phyloP scores from a whole-genome alignment of 2,329 filamentous ascomycete genomes.

The Didymella pomorum region DNA sequence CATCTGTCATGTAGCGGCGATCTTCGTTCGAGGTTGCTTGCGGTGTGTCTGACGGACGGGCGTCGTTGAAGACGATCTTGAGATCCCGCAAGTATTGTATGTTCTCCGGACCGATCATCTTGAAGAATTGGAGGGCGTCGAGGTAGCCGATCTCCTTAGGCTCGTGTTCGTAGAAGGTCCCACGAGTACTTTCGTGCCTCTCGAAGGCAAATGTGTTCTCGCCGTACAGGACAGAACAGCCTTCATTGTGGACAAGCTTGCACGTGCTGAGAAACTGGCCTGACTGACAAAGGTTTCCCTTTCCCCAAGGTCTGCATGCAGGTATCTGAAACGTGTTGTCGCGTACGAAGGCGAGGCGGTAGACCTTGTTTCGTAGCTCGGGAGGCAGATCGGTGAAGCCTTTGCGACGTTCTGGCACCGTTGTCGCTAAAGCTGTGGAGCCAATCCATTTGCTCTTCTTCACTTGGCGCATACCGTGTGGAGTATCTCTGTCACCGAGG shows the following conservation, averaged over 20 bases:
- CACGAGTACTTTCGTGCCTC: slow-evolving; percentile 49
- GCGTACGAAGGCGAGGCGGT: slow-evolving; percentile 54
- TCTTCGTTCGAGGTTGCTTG: slow-evolving; percentile 50
- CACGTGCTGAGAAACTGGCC: slow-evolving; percentile 58
- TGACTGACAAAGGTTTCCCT: slow-evolving; percentile 51
- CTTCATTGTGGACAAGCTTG: slow-evolving; percentile 56
- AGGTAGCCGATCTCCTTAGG: slow-evolving; percentile 59
- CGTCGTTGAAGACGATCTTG: slow-evolving; percentile 57
- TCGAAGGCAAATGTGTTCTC: slow-evolving; percentile 59
- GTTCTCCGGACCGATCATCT: slow-evolving; percentile 58
- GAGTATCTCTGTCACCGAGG: slow-evolving; percentile 16
- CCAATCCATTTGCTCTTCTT: slow-evolving; percentile 10
- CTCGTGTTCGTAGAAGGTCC: slow-evolving; percentile 51
- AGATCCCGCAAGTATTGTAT: slow-evolving; percentile 56
- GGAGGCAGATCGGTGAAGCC: slow-evolving; percentile 44
- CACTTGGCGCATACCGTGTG: slow-evolving; percentile 30
- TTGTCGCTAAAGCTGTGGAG: background rate
- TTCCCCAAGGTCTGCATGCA: slow-evolving; percentile 28
- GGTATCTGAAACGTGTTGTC: slow-evolving; percentile 49
- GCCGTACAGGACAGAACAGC: slow-evolving; percentile 58
- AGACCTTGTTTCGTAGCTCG: slow-evolving; percentile 59
- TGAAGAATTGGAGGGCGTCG: slow-evolving; percentile 55
- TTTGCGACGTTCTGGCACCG: slow-evolving; percentile 1
- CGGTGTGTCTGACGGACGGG: slow-evolving; percentile 52
- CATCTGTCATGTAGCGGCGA: slow-evolving; percentile 59